phyloP scores from a whole-genome alignment of 2,329 filamentous ascomycete species.

The Bipolaris gigantea region DNA sequence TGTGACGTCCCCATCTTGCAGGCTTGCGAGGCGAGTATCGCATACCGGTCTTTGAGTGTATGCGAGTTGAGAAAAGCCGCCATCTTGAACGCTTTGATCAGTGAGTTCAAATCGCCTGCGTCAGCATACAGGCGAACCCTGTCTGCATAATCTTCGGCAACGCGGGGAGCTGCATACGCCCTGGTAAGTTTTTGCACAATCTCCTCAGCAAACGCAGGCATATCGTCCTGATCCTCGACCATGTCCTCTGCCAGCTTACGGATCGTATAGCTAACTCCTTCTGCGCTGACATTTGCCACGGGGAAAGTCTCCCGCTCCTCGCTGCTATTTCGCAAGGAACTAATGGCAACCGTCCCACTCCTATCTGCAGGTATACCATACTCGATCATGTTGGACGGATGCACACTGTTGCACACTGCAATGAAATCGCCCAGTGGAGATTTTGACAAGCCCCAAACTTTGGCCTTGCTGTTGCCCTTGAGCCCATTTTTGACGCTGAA shows the following conservation, averaged over 20 bases:
- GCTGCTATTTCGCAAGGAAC: slow-evolving; percentile 23
- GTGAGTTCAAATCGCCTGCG: slow-evolving; percentile 4
- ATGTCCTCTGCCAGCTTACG: slow-evolving; percentile 40
- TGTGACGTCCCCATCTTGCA: slow-evolving; percentile 23
- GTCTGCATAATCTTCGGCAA: background rate
- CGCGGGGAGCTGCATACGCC: slow-evolving; percentile 11
- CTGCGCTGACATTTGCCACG: slow-evolving; percentile 28
- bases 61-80: slow-evolving; percentile 28
- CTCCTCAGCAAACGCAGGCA: slow-evolving; percentile 25
- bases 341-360: slow-evolving; percentile 43
- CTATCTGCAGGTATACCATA: slow-evolving; percentile 56
- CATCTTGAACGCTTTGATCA: slow-evolving; percentile 26
- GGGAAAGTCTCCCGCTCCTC: slow-evolving; percentile 24
- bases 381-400: slow-evolving; percentile 61
- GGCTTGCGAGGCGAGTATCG: slow-evolving; percentile 33
- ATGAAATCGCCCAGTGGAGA: slow-evolving; percentile 53
- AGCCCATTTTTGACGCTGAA: slow-evolving; percentile 57
- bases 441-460: slow-evolving; percentile 57
- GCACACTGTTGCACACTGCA: slow-evolving; percentile 55
- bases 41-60: slow-evolving; percentile 37
- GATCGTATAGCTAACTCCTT: slow-evolving; percentile 38
- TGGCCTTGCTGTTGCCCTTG: slow-evolving; percentile 52
- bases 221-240: slow-evolving; percentile 29
- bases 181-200: slow-evolving; percentile 26
- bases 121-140: background rate